A percentile compares a stretch with the other conserved stretches of the same genome.
These are phyloP conservation scores for Acacia concinna DNA, from an alignment of 331 rosid species.

Conservation along the genomic window DNA sequence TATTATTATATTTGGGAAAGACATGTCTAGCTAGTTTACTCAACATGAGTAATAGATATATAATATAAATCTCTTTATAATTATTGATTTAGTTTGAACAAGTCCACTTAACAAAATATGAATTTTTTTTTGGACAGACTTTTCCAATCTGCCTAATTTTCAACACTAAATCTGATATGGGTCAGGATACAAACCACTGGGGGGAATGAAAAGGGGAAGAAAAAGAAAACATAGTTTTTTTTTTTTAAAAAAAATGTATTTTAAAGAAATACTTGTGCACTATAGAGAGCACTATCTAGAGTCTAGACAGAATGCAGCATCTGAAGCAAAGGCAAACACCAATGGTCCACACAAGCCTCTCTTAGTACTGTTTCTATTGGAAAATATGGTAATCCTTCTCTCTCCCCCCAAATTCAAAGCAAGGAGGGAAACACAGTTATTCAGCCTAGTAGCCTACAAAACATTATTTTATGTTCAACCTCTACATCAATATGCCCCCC, in stretches of 20 bases:
- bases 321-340: constrained; percentile 36
- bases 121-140: neutral
- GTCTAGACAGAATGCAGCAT: constrained; percentile 50
- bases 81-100: neutral
- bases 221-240: constrained; percentile 16
- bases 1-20: neutral
- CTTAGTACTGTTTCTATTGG: constrained; percentile 53
- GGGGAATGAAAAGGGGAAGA: neutral
- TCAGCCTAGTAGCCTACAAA: constrained; percentile 55
- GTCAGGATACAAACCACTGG: constrained; percentile 35
- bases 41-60: neutral
- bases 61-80: neutral
- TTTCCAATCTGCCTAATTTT: constrained; percentile 35
- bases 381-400: constrained; percentile 45
- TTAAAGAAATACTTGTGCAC: constrained; percentile 19
- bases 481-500: constrained; percentile 91
- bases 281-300: constrained; percentile 62
- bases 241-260: neutral
- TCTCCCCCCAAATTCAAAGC: constrained; percentile 46
- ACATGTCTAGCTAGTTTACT: neutral
- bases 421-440: constrained; percentile 46
- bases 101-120: neutral
- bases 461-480: constrained; percentile 64
- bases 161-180: constrained; percentile 35
- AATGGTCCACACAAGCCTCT: constrained; percentile 59